phyloP scores from a whole-genome alignment of 352 stramenopile species.

The Phytophthora chlamydospora region DNA sequence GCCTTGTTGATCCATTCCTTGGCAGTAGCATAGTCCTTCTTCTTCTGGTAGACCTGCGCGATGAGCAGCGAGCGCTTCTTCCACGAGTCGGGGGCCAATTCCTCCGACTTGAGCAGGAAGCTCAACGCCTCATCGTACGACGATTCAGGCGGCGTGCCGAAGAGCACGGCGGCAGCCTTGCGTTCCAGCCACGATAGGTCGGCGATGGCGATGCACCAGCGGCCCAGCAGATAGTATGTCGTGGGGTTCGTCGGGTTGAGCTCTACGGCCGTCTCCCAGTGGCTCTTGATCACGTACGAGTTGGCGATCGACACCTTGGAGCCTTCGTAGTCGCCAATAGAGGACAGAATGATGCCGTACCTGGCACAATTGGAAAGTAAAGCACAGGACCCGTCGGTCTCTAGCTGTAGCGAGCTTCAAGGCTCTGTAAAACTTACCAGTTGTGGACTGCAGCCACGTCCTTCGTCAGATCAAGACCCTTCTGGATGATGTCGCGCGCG shows the following conservation, averaged over 20 bases:
- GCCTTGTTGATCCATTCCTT: slow-evolving; percentile 80
- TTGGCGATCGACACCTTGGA: slow-evolving; percentile 86
- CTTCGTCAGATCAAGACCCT: slow-evolving; percentile 52
- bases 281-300: slow-evolving; percentile 80
- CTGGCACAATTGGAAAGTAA: slow-evolving; percentile 11
- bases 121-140: slow-evolving; percentile 83
- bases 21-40: slow-evolving; percentile 61
- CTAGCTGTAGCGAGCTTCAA: not conserved
- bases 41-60: slow-evolving; percentile 84
- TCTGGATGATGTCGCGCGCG: slow-evolving; percentile 63
- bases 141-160: slow-evolving; percentile 78
- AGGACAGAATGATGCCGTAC: slow-evolving; percentile 85
- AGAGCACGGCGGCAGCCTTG: slow-evolving; percentile 83
- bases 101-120: slow-evolving; percentile 81
- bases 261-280: slow-evolving; percentile 80
- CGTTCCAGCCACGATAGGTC: slow-evolving; percentile 88
- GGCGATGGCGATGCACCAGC: slow-evolving; percentile 86
- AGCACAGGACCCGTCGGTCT: slow-evolving; percentile 7
- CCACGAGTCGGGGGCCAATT: slow-evolving; percentile 74
- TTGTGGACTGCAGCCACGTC: slow-evolving; percentile 80
- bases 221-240: slow-evolving; percentile 80
- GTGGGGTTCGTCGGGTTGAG: slow-evolving; percentile 78
- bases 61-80: slow-evolving; percentile 88
- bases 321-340: slow-evolving; percentile 86
- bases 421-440: slow-evolving; percentile 42